Percentiles rank a stretch among this genome's conserved stretches.
phyloP scores from a whole-genome alignment of 306 rosid species.

The Fragaria nilgerrensis region DNA sequence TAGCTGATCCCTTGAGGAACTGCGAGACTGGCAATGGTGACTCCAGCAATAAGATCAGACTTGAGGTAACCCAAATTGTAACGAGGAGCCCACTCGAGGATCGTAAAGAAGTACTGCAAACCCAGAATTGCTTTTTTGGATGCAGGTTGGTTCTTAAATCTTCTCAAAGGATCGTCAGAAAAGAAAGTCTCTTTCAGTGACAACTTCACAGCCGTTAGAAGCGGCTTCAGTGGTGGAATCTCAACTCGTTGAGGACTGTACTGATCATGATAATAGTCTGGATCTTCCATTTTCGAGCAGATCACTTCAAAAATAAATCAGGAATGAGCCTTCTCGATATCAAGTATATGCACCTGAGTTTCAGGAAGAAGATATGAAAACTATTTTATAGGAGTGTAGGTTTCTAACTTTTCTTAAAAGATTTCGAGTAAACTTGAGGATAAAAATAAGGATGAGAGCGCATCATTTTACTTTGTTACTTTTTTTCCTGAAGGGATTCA shows the following conservation, averaged over 20 bases:
- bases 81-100: conserved; percentile 73
- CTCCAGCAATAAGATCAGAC: conserved; percentile 73
- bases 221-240: conserved; percentile 64
- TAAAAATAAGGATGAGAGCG: background rate
- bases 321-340: background rate
- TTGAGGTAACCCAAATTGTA: conserved; percentile 58
- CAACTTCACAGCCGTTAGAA: conserved; percentile 40
- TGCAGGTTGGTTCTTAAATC: conserved; percentile 53
- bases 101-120: conserved; percentile 60
- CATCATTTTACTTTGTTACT: too few species aligned
- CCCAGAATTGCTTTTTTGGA: conserved; percentile 36
- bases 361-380: too few species aligned
- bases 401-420: too few species aligned
- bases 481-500: too few species aligned
- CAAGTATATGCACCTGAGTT: background rate
- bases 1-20: conserved; percentile 97
- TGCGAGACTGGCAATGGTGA: conserved; percentile 93
- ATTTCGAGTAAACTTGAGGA: too few species aligned
- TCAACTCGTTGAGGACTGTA: conserved; percentile 36
- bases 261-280: conserved; percentile 34
- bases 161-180: conserved; percentile 75
- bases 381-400: too few species aligned
- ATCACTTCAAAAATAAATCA: background rate
- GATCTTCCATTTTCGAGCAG: conserved; percentile 40
- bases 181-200: conserved; percentile 78